Evolutionary conservation across 495 filamentous ascomycete genomes (phyloP), one percentile per base, ranked within the genome.

Genomic region (Elaphomyces granulatus): DNA sequence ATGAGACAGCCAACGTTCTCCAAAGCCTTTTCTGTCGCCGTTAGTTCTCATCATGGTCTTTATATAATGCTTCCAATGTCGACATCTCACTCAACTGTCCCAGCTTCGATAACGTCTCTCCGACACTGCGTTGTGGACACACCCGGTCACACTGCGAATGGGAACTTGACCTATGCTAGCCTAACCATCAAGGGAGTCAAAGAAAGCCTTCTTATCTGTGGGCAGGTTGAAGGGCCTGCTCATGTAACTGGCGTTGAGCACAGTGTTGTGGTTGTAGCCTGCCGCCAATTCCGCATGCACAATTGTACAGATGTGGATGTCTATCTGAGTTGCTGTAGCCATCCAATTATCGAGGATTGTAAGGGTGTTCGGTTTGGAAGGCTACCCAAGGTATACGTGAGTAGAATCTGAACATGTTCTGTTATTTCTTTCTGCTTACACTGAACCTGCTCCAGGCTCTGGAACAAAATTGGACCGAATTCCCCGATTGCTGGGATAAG

Each of bases 281-380:
- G 80, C 36, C 70, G 81, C 12, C 92, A 99, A 53, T 79, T 94
- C 49, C 72, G 92, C 14, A 86, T 99, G 67, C 92, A 99, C 47
- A 76, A 87, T 39, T 90, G 83, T 51, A 64, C 61, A 20, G 68
- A 83, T 38, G 78, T 86, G 8, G 77, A 83, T 42, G 63, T 99
- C 23, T 96, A 94, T 55, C 66, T 96, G 33, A 74, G 77, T 39
- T 86, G 81, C 49, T 62, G 67, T 0, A 90, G 83, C 50, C 75
- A 83, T 41, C 92, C 92, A 2, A 93, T 99, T 45, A 88, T 99
- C 37, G 92, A 99, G 55, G 80, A 86, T 45, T 95, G 87, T 49
- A 71, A 58, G 28, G 68, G 67, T 32, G 69, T 99, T 50, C 65
- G 78, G 28, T 96, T 98, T 56, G 78, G 83, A 6, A 74, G 80